Conservation (phyloP, 306 rosid genomes). For the Mimosa pudica region DNA sequence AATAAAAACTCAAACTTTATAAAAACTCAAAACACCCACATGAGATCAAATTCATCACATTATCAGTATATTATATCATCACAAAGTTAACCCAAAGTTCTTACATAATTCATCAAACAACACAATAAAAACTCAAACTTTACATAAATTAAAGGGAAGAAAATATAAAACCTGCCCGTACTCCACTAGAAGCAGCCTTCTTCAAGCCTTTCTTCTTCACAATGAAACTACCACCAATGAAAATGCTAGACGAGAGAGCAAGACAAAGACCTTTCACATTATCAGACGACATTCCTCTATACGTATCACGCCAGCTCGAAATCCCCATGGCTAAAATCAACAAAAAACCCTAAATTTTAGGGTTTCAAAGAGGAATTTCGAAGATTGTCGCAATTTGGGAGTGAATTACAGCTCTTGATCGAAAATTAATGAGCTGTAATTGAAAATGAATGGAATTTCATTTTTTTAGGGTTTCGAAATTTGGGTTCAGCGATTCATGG, state of each 20-base stretch:
- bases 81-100: conserved; percentile 10
- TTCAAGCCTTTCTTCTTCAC: conserved; percentile 90
- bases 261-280: conserved; percentile 75
- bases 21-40: too few species aligned
- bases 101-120: background rate
- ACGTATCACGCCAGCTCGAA: conserved; percentile 59
- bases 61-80: background rate
- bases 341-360: conserved; percentile 42
- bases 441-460: conserved; percentile 16
- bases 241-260: conserved; percentile 83
- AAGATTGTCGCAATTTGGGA: conserved; percentile 12
- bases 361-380: background rate
- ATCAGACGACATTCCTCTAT: conserved; percentile 75
- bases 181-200: conserved; percentile 88
- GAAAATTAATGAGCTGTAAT: conserved; percentile 16
- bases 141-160: background rate
- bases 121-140: conserved; percentile 3
- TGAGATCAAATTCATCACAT: too few species aligned
- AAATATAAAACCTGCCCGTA: conserved; percentile 69
- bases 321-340: conserved; percentile 37
- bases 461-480: conserved; percentile 1
- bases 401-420: conserved; percentile 54
- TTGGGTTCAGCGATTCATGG: background rate
- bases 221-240: conserved; percentile 89
- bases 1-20: too few species aligned